Evolutionary conservation across 139 green algal genomes (phyloP).

Genomic region (Medakamo hakoo): DNA sequence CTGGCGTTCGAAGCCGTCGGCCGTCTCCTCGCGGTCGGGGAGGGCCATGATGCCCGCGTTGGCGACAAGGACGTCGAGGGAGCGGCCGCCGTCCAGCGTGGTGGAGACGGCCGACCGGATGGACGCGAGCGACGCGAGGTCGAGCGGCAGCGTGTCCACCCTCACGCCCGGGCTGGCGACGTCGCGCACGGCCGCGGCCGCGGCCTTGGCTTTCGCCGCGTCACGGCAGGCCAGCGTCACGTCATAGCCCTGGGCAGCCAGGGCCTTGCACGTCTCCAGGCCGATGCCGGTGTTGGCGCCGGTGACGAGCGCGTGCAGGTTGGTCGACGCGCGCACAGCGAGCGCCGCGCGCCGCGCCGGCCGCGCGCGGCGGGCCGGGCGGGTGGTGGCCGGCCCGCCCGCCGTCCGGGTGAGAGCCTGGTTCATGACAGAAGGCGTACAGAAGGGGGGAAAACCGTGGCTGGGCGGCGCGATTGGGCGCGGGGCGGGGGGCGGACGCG

Average conservation of each 20-base stretch:
- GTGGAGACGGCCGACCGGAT: conserved; percentile 29
- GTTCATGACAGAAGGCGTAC: no score
- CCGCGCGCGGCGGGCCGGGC: no score
- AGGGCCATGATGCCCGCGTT: conserved; percentile 70
- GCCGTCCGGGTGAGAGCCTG: no score
- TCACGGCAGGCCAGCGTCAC: conserved; percentile 47
- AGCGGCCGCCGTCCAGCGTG: conserved; percentile 23
- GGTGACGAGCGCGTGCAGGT: conserved; percentile 6
- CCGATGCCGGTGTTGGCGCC: conserved; percentile 45
- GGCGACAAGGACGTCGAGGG: conserved; percentile 59
- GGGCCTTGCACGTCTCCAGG: conserved; percentile 43
- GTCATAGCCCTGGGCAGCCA: conserved; percentile 30
- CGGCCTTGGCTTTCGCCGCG: conserved; percentile 22
- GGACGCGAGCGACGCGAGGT: conserved; percentile 39
- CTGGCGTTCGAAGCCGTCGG: conserved; percentile 62
- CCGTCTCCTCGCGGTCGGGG: conserved; percentile 39
- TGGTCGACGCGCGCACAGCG: background rate
- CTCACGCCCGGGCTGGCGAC: conserved; percentile 9
- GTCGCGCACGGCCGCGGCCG: conserved; percentile 5
- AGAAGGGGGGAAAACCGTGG: no score
- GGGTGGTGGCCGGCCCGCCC: no score
- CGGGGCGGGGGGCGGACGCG: no score
- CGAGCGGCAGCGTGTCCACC: conserved; percentile 26
- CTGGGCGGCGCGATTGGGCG: no score
- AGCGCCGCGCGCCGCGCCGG: background rate